phyloP scores from a whole-genome alignment of 331 rosid genomes.

The Acacia concinna region DNA sequence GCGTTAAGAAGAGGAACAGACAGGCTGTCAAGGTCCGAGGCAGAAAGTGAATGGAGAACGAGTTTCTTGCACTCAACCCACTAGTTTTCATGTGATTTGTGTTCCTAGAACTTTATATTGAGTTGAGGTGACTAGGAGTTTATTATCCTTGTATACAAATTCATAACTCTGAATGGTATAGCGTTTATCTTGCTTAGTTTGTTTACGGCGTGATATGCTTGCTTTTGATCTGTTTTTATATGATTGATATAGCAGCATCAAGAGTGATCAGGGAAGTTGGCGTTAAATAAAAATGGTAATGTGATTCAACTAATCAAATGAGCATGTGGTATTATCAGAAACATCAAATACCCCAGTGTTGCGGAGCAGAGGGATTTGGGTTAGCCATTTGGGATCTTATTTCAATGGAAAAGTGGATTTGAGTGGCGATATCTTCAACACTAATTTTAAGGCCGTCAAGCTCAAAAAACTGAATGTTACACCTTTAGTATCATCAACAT shows the following conservation, averaged over 20 bases:
- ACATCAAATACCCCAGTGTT: not conserved
- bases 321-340: not conserved
- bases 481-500: too few relatives aligned
- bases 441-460: too few relatives aligned
- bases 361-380: too few relatives aligned
- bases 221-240: not conserved
- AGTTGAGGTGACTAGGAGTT: conserved; percentile 15
- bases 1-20: conserved; percentile 95
- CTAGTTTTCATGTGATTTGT: conserved; percentile 17
- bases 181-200: not conserved
- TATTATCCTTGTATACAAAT: conserved; percentile 17
- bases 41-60: conserved; percentile 47
- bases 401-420: too few relatives aligned
- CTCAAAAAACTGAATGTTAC: too few relatives aligned
- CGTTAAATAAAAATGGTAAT: not conserved
- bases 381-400: too few relatives aligned
- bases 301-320: not conserved
- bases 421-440: too few relatives aligned
- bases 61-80: not conserved
- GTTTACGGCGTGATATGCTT: not conserved
- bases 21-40: conserved; percentile 56
- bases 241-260: not conserved
- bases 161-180: conserved; percentile 10
- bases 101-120: conserved; percentile 12
- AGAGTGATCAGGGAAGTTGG: not conserved